Conservation (phyloP, 306 rosid genomes). For the Corylus avellana region DNA sequence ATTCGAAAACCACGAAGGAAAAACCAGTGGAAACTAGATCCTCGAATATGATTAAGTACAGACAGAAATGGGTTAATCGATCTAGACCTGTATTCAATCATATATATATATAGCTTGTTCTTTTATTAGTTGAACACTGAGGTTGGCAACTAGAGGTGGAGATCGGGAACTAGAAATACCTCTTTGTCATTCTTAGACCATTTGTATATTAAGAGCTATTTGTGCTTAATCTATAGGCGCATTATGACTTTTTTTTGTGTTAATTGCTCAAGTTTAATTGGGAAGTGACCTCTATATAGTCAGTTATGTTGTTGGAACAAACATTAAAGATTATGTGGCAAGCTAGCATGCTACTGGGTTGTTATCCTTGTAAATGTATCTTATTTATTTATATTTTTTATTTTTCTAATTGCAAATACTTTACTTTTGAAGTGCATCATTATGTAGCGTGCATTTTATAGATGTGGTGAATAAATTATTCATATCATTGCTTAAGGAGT, state of each 20-base stretch:
- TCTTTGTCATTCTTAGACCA: background rate
- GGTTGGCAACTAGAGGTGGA: no score
- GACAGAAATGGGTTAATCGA: no score
- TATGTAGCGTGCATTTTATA: background rate
- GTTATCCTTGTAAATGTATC: background rate
- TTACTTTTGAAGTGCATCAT: background rate
- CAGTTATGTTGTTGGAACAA: background rate
- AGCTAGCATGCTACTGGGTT: background rate
- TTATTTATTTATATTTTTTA: background rate
- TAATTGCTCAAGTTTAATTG: background rate
- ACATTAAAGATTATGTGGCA: background rate
- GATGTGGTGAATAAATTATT: background rate
- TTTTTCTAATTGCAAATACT: background rate
- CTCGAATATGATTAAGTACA: no score
- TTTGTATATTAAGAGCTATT: background rate
- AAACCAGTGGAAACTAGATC: no score
- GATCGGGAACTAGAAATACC: no score
- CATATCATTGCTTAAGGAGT: background rate
- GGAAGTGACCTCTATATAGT: background rate
- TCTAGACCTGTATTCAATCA: no score
- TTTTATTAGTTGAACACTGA: no score
- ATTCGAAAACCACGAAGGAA: no score
- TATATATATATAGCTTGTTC: no score
- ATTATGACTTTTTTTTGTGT: background rate
- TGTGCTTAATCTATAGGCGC: background rate